Evolutionary conservation across 106 monocot genomes (phyloP), one percentile per base, ranked within the genome.

Genomic region (Dioscorea zingiberensis): DNA sequence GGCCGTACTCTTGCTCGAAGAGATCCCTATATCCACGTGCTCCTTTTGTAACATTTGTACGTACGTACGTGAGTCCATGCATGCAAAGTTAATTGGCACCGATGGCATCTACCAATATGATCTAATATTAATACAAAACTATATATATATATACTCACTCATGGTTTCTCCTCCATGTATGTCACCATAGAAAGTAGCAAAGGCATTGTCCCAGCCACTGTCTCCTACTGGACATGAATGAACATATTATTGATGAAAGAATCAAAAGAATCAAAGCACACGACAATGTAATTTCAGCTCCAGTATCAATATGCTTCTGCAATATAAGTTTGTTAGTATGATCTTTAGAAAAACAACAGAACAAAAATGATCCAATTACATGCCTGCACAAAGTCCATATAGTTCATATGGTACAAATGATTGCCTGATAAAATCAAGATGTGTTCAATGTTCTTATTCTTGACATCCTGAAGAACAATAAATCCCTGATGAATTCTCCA

Each of bases 331-430:
- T 7, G 13, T 49, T 17, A 17, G 1, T 61, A 25, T 17, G 14
- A 30, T 29, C 14, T 3, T 30, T 17, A 51, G 19, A n/a, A 16
- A 19, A 51, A 8, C 15, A 18, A 15, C 27, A 51, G 51, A 51
- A 51, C 13, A 18, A 51, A 51, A 51, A 18, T 1, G 18, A 51
- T 18, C 12, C 8, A 51, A 13, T 19, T 18, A 51, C 77, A 66
- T 85, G 65, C 94, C 87, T 95, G 90, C 27, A 95, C 67, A 60
- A 95, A 79, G 61, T 88, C 83, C 87, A 91, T 95, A 58, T 91
- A 95, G 56, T 95, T 83, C 94, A 95, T 95, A 7, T 85, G 85
- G 44, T 95, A 95, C 7, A 94, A 66, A 19, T 94, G 94, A 74
- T 94, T 90, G 2, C 94, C 94, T 15, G 76, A 85, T 64, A 94